These are phyloP conservation scores for Pseudopyricularia javanii DNA, from an alignment of 2,329 filamentous ascomycete species.

Conservation along the genomic window DNA sequence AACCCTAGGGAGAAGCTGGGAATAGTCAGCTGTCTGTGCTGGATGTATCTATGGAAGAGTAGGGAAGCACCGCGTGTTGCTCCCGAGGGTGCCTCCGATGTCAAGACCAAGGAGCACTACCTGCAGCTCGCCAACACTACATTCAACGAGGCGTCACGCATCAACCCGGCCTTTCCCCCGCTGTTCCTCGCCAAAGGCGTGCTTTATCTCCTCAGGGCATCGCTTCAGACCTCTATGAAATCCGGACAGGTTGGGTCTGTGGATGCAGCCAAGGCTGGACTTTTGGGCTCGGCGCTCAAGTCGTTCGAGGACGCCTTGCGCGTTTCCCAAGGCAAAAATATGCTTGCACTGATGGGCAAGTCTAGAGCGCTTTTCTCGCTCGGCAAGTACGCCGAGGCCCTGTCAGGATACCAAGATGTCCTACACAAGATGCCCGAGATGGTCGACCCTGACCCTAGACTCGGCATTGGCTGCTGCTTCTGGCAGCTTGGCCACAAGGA, in stretches of 20 bases:
- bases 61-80: conserved; percentile 58
- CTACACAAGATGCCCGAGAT: conserved; percentile 76
- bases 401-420: conserved; percentile 78
- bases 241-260: conserved; percentile 45
- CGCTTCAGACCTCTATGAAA: conserved; percentile 66
- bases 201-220: conserved; percentile 75
- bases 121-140: conserved; percentile 81
- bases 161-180: conserved; percentile 86
- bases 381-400: conserved; percentile 71
- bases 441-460: conserved; percentile 85
- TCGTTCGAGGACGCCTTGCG: conserved; percentile 90
- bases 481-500: conserved; percentile 95
- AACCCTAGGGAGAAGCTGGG: conserved; percentile 74
- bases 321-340: conserved; percentile 73
- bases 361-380: conserved; percentile 78
- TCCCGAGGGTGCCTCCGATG: conserved; percentile 56
- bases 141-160: conserved; percentile 87
- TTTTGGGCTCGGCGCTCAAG: conserved; percentile 75
- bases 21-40: conserved; percentile 74
- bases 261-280: conserved; percentile 65
- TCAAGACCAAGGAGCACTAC: conserved; percentile 87
- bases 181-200: conserved; percentile 87
- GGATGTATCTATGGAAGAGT: conserved; percentile 85
- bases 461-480: conserved; percentile 89
- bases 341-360: conserved; percentile 85